Base-by-base conservation (phyloP, 2,329 filamentous ascomycete species). In the Rutstroemia sp. region DNA sequence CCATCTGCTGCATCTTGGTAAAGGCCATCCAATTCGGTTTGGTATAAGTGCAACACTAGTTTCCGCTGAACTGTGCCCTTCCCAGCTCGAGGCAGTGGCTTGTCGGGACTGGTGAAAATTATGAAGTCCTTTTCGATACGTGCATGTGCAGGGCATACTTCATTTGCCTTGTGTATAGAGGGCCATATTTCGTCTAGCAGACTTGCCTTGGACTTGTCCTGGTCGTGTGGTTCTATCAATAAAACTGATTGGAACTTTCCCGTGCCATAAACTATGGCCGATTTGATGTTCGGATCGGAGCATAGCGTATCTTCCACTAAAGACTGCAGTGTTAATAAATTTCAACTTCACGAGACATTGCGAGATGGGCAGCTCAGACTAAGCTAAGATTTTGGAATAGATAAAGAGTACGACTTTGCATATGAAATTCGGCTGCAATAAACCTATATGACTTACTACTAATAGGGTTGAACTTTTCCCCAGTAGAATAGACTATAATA, bases 401-500 rank as follows among this genome's bases (percentile, higher is more conserved):
- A 34, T 34, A 34, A 9, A 10, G 8, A 34, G 10, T 34, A 34
- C 30, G 30, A 9, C 7, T 34, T 8, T 34, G 30, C 30, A 3
- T 34, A 34, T 8, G 8, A 34, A 34, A 34, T 34, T 9, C 8
- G 8, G 30, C 30, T 34, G 10, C 10, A 4, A 34, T 9, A 9
- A 34, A 12, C 30, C 30, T 9, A 10, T 34, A 12, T 12, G 8
- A 34, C 30, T 34, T 34, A 34, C 30, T 34, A 34, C 30, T 34
- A 34, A 34, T 10, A 12, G 75, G 74, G 41, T 75, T 74, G 44
- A 74, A 68, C 56, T 76, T 76, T 51, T 74, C 73, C 2, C 75
- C 74, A 42, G 71, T 75, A 19, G 67, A 70, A 23, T 74, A 64
- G 1, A 75, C 72, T 23, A 76, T 71, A 16, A 74, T 67, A 62